Evolutionary conservation across 805 yeast species (phyloP).

Genomic region (Komagataella ulmi): DNA sequence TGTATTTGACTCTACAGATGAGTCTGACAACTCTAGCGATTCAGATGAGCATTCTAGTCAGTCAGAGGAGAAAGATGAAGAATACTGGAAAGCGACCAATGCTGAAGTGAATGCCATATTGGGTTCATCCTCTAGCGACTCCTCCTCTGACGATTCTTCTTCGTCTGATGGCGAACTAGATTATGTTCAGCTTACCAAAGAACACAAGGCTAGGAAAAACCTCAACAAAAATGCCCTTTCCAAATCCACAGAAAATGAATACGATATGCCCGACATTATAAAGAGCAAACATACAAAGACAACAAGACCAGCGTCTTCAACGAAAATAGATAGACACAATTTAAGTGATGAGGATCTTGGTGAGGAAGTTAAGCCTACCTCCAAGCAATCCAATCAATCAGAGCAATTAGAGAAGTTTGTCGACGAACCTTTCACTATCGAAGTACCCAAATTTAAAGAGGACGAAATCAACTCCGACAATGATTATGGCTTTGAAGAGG

Average conservation of each 20-base stretch:
- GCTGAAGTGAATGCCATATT: constrained; percentile 12
- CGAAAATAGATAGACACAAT: constrained; percentile 6
- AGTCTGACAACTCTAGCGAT: constrained; percentile 12
- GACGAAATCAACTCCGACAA: constrained; percentile 38
- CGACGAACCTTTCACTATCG: constrained; percentile 16
- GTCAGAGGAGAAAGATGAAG: constrained; percentile 12
- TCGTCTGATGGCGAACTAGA: constrained; percentile 61
- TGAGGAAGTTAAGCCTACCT: constrained; percentile 27
- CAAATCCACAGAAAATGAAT: constrained; percentile 7
- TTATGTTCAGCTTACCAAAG: constrained; percentile 59
- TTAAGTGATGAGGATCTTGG: constrained; percentile 47
- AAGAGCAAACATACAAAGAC: constrained; percentile 1
- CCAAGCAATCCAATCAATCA: constrained; percentile 3
- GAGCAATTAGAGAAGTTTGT: constrained; percentile 21
- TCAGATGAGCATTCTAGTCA: constrained; percentile 9
- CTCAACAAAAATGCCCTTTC: constrained; percentile 33
- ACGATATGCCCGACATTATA: constrained; percentile 3
- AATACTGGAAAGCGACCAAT: constrained; percentile 9
- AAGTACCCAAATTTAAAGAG: constrained; percentile 39
- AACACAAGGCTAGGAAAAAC: constrained; percentile 33
- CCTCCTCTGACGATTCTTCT: constrained; percentile 22
- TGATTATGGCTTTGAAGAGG: constrained; percentile 46
- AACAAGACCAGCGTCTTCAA: constrained; percentile 1
- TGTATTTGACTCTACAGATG: constrained; percentile 6
- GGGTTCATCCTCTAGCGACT: constrained; percentile 17